Base-by-base conservation (phyloP, 2,329 filamentous ascomycete species). In the Alternaria angustiovoidea region DNA sequence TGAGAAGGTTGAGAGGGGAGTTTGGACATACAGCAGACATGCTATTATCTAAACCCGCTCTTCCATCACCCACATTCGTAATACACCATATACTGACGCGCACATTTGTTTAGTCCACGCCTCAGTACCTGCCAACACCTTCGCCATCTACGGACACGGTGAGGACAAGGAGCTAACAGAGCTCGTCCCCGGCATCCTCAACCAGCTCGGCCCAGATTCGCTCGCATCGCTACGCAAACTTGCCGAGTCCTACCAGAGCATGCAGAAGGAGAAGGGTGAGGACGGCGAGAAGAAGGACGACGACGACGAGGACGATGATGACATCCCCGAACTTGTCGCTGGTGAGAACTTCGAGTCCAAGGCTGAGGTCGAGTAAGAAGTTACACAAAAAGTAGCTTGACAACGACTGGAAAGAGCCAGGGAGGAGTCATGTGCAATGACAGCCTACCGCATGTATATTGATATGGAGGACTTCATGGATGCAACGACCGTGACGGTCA, bases 121-220 rank as follows among this genome's bases (percentile, higher is more conserved):
- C 70, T 92, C 95, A 65, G 94, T 98, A 73, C 93, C 94, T 76
- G 89, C 94, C 83, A 99, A 99, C 90, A 99, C 95, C 82, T 99
- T 98, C 83, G 95, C 95, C 84, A 96, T 99, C 86, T 99, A 98
- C 87, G 95, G 95, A 75, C 90, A 93, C 82, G 95, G 94, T 70
- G 95, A 99, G 86, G 95, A 99, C 85, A 99, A 99, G 89, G 95
- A 99, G 86, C 92, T 99, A 72, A 99, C 95, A 66, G 95, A 99
- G 87, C 93, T 99, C 76, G 95, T 99, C 70, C 95, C 95, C 76
- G 95, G 95, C 70, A 99, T 99, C 84, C 92, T 99, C 68, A 99
- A 98, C 91, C 95, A 99, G 87, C 93, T 99, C 67, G 95, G 95
- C 78, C 95, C 95, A 78, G 95, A 99, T 87, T 97, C 93, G 67